These are phyloP conservation scores for Alternaria dauci DNA, from an alignment of 2,329 filamentous ascomycete species.

Conservation along the genomic window DNA sequence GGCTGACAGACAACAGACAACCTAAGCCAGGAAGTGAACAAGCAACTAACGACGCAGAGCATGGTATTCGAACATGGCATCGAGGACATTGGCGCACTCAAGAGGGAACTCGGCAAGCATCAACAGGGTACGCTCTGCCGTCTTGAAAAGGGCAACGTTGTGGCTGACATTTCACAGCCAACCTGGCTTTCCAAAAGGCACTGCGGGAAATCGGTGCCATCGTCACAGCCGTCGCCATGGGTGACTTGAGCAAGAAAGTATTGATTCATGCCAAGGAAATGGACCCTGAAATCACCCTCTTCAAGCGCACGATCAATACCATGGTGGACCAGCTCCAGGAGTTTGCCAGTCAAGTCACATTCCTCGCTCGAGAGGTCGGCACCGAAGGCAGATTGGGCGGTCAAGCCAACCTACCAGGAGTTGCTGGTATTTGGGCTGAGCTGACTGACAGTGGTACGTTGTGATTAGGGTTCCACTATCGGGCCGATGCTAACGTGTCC, in stretches of 20 bases:
- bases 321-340: constrained; percentile 99
- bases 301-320: constrained; percentile 97
- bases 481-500: constrained; percentile 39
- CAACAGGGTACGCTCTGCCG: constrained; percentile 61
- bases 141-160: constrained; percentile 60
- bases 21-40: constrained; percentile 83
- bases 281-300: constrained; percentile 97
- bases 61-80: constrained; percentile 78
- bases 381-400: constrained; percentile 94
- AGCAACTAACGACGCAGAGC: constrained; percentile 86
- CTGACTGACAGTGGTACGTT: constrained; percentile 70
- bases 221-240: constrained; percentile 92
- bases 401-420: constrained; percentile 90
- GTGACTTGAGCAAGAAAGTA: constrained; percentile 96
- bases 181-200: constrained; percentile 97
- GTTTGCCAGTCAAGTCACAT: constrained; percentile 95
- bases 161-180: constrained; percentile 84
- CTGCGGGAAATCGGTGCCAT: constrained; percentile 96
- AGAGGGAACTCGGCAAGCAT: constrained; percentile 94
- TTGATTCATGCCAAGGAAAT: constrained; percentile 95
- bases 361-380: constrained; percentile 92
- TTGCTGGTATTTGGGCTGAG: constrained; percentile 98
- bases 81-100: constrained; percentile 87
- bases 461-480: constrained; percentile 23
- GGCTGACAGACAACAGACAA: constrained; percentile 59